phyloP scores from a whole-genome alignment of 1,284 basidiomycete genomes.

The Leccinum pseudoinsigne region DNA sequence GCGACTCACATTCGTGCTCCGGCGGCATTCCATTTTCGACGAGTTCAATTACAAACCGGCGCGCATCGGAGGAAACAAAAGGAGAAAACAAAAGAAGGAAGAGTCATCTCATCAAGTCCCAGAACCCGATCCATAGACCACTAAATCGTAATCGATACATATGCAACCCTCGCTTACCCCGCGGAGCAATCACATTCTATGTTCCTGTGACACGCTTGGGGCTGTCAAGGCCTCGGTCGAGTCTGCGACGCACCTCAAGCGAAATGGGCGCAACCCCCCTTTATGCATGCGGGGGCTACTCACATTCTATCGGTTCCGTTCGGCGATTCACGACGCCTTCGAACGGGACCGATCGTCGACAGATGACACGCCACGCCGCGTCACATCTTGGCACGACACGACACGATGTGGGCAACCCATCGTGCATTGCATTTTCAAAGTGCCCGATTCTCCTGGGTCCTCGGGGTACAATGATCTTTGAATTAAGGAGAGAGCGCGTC shows the following conservation, averaged over 20 bases:
- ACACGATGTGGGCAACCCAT: neutral
- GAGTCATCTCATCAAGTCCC: constrained; percentile 64
- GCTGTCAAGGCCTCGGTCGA: constrained; percentile 3
- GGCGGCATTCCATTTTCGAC: neutral
- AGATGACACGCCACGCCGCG: neutral
- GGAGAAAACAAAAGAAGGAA: constrained; percentile 53
- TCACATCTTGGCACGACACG: neutral
- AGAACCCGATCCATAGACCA: constrained; percentile 89
- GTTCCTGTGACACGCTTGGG: constrained; percentile 50
- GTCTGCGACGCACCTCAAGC: neutral
- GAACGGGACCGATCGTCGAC: neutral
- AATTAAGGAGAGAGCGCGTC: neutral
- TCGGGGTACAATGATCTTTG: neutral
- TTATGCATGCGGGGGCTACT: neutral
- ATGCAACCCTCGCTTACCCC: constrained; percentile 75
- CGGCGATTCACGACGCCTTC: constrained; percentile 5
- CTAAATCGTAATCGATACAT: constrained; percentile 59
- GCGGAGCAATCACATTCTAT: constrained; percentile 93
- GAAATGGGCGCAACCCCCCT: neutral
- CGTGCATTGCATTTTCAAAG: neutral
- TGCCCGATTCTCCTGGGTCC: neutral
- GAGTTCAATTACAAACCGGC: neutral
- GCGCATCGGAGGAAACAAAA: neutral
- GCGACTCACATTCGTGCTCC: neutral
- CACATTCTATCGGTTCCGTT: constrained; percentile 63